Base-by-base conservation (phyloP, 306 rosid genomes). In the Sicyos edulis region DNA sequence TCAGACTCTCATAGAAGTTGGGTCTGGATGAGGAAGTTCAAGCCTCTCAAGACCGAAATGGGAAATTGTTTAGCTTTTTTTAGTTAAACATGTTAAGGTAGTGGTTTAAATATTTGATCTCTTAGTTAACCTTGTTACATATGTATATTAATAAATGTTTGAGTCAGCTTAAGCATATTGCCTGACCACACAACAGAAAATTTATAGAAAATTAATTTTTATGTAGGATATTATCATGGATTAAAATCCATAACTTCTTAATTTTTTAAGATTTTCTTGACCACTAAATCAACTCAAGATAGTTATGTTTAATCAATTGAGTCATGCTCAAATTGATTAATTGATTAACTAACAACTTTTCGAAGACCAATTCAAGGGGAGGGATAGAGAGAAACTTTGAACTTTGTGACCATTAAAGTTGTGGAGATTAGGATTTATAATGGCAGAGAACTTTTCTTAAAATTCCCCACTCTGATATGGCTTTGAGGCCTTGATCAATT, bases 1-100 rank as follows among this genome's bases (percentile, higher is more conserved):
- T n/a, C n/a, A n/a, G n/a, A n/a, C n/a, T 61, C 47, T 61, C 67
- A 15, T 60, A 26, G 44, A 59, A 60, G 66, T 14, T 60, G 44
- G 66, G 21, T 29, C 32, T 26, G 32, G n/a, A n/a, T 2, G 10
- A 26, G 64, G 64, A 24, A 24, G 64, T 14, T 58, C 65, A 14
- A 59, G 42, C 42, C 29, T 13, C 65, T 59, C 44, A 26, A 3
- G 5, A 8, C 32, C 6, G 5, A 15, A 61, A 15, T 32, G 20
- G 47, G 1, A 61, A 7, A 15, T 15, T 61, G 29, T n/a, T 58
- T 58, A 12, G 21, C 1, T 61, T 32, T 0, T 37, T 37, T 37
- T 37, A 4, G 44, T 37, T 37, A 6, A 5, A 4, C 44, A 37
- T 37, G 44, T 37, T 37, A 7, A 7, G 8, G 44, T 37, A 7